Base-by-base conservation (phyloP, 495 filamentous ascomycete genomes). In the Rostrohypoxylon terebratum region DNA sequence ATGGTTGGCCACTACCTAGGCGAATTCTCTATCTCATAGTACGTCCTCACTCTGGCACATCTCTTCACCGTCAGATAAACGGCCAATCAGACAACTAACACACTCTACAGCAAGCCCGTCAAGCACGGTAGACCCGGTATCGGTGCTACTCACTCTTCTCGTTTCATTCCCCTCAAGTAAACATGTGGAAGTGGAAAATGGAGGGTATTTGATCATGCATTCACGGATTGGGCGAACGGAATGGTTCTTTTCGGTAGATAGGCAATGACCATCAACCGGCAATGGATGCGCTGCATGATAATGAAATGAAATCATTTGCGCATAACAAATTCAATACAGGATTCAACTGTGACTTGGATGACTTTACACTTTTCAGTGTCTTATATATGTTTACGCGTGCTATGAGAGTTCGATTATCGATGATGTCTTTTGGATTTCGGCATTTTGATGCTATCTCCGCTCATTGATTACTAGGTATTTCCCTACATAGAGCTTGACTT, bases 101-200 rank as follows among this genome's bases (percentile, higher is more conserved):
- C 84, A 83, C 66, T 69, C 67, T 67, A 81, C 79, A 97, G 94
- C 91, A 96, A 96, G 87, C 96, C 96, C 76, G 96, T 99, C 88
- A 99, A 98, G 93, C 96, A 99, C 91, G 96, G 96, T 90, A 87
- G 96, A 85, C 96, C 96, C 79, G 96, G 96, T 97, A 99, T 99
- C 85, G 96, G 96, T 94, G 96, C 96, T 78, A 99, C 96, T 75
- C 96, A 99, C 91, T 98, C 94, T 89, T 98, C 96, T 83, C 93
- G 96, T 31, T 72, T 64, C 61, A 75, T 68, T 53, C 57, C 66
- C 61, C 65, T 72, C 50, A 68, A 66, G 54, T 69, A 69, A 47
- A 59, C 62, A 13, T 68, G 59, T 68, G 68, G 64, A 67, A 71
- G 59, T 68, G 68, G 64, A 67, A 75, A 63, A 68, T 71, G 63